Base-by-base conservation (phyloP, 495 filamentous ascomycete genomes). In the Evernia prunastri region DNA sequence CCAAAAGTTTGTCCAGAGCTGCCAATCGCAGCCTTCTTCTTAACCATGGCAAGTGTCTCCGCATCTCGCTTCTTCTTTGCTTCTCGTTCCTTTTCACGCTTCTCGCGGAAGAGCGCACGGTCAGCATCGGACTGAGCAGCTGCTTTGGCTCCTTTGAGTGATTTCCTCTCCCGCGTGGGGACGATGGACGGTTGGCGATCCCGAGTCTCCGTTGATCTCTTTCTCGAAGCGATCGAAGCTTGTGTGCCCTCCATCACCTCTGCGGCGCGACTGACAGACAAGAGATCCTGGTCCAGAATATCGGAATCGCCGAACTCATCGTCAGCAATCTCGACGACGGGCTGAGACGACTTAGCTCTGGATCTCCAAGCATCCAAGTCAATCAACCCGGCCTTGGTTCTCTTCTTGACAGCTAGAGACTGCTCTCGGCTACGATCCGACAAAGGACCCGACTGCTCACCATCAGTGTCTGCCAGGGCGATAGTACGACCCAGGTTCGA, bases 21-120 rank as follows among this genome's bases (percentile, higher is more conserved):
- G 80, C 61, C 79, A 74, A 37, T 81, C 33, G 85, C 82, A 60
- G 72, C 66, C 40, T 71, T 74, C 70, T 77, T 81, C 75, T 84
- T 88, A 15, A 88, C 80, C 58, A 79, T 83, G 3, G 87, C 88
- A 66, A 89, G 78, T 37, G 81, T 82, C 42, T 84, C 85, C 31
- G 84, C 81, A 68, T 92, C 86, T 69, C 85, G 78, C 72, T 86
- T 88, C 66, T 83, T 84, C 74, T 86, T 88, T 56, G 87, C 89
- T 62, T 89, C 88, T 66, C 82, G 83, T 67, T 92, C 91, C 36
- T 79, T 84, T 63, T 85, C 80, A 42, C 89, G 85, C 65, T 83
- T 87, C 68, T 86, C 89, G 66, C 81, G 86, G 72, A 91, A 87
- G 15, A 81, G 72, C 35, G 75, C 71, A 37, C 72, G 77, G 59